A percentile compares a stretch with the other conserved stretches of the same genome.
phyloP scores from a whole-genome alignment of 2,329 filamentous ascomycete species.

The Aspergillus aculeatinus region DNA sequence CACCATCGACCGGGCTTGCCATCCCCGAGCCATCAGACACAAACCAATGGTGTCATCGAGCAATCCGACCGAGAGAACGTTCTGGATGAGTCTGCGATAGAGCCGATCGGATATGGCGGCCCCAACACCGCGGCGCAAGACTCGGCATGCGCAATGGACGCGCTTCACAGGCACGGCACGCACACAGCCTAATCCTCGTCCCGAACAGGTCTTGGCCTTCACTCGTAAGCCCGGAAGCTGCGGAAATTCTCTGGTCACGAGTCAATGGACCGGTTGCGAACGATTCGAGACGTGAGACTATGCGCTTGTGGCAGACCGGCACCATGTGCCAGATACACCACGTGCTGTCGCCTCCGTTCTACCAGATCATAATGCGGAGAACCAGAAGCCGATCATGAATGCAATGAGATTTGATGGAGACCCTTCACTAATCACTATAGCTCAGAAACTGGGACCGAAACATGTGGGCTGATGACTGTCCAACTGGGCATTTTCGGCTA shows the following conservation, averaged over 20 bases:
- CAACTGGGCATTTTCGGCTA: background rate
- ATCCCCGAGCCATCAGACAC: too few relatives aligned
- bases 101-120: background rate
- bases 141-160: background rate
- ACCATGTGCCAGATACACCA: background rate
- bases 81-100: background rate
- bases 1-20: too few relatives aligned
- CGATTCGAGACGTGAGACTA: background rate
- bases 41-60: too few relatives aligned
- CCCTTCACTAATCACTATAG: too few relatives aligned
- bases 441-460: background rate
- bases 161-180: background rate
- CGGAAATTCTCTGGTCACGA: background rate
- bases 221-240: background rate
- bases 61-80: background rate
- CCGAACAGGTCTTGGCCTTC: background rate
- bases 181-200: background rate
- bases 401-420: background rate
- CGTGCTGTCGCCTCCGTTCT: background rate
- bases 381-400: background rate
- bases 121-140: background rate
- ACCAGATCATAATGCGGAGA: background rate
- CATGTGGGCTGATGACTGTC: background rate
- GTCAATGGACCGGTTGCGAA: background rate
- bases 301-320: background rate